Conservation (phyloP, 352 stramenopile genomes). For the Phytophthora meadii region DNA sequence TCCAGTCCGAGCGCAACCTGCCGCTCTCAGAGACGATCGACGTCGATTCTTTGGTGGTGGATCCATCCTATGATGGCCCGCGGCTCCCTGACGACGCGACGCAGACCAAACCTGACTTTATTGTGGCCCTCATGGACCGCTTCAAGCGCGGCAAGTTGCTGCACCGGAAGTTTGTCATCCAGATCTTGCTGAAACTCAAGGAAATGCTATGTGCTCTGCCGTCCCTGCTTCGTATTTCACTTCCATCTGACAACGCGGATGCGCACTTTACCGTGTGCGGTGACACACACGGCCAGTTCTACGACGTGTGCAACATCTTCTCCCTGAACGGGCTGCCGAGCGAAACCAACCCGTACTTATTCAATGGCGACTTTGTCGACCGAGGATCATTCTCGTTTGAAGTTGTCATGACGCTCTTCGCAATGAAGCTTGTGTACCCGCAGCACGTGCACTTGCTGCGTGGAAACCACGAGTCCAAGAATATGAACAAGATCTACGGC, state of each 20-base stretch:
- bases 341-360: constrained; percentile 97
- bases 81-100: constrained; percentile 62
- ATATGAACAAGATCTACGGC: constrained; percentile 99
- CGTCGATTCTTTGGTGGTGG: constrained; percentile 83
- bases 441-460: constrained; percentile 94
- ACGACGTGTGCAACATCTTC: constrained; percentile 99
- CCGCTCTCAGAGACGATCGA: constrained; percentile 95
- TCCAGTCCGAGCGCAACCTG: constrained; percentile 94
- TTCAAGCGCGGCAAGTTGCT: constrained; percentile 98
- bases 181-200: constrained; percentile 95
- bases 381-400: constrained; percentile 98
- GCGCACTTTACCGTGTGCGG: constrained; percentile 96
- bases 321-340: constrained; percentile 97
- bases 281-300: constrained; percentile 99
- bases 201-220: constrained; percentile 89
- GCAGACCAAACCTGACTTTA: constrained; percentile 83
- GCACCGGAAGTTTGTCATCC: constrained; percentile 97
- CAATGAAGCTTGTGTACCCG: constrained; percentile 96
- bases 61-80: constrained; percentile 83
- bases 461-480: constrained; percentile 99
- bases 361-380: constrained; percentile 99
- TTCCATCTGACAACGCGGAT: constrained; percentile 54
- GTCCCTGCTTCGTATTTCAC: constrained; percentile 90
- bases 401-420: constrained; percentile 97
- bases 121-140: constrained; percentile 93